These are phyloP conservation scores for Polygonum aviculare DNA, from an alignment of 148 eudicot genomes.

Conservation along the genomic window DNA sequence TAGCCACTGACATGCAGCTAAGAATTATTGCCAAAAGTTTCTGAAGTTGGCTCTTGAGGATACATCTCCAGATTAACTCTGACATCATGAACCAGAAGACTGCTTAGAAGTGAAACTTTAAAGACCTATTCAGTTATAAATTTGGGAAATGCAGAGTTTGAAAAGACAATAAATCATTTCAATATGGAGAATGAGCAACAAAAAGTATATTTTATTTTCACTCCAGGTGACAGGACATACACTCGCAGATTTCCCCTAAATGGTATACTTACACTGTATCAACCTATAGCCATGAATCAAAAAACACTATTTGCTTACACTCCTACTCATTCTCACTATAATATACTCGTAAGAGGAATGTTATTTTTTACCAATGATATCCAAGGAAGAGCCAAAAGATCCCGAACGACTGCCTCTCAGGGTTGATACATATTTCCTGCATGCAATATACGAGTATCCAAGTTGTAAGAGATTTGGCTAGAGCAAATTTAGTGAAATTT, in stretches of 20 bases:
- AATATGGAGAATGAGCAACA: background rate
- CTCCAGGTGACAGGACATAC: background rate
- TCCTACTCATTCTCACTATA: background rate
- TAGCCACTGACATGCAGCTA: slow-evolving; percentile 96
- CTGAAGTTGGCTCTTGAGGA: slow-evolving; percentile 60
- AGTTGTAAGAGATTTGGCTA: background rate
- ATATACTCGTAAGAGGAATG: background rate
- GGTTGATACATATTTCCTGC: slow-evolving; percentile 85
- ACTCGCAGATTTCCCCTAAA: background rate
- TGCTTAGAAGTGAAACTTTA: background rate
- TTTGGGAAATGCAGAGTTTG: background rate
- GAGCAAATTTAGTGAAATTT: background rate
- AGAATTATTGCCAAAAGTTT: slow-evolving; percentile 70
- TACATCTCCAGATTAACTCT: slow-evolving; percentile 90
- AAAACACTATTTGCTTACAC: background rate
- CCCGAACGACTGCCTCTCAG: slow-evolving; percentile 68
- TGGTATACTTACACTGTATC: background rate
- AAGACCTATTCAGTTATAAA: background rate
- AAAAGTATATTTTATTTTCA: background rate
- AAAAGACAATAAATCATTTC: background rate
- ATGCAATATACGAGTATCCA: slow-evolving; percentile 12
- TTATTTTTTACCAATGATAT: slow-evolving; percentile 46
- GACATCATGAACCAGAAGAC: slow-evolving; percentile 17
- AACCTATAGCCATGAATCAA: background rate
- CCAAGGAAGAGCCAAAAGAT: slow-evolving; percentile 47